Percentiles rank a stretch among this genome's conserved stretches.
phyloP scores from a whole-genome alignment of 345 rosid genomes.

The Populus deltoides region DNA sequence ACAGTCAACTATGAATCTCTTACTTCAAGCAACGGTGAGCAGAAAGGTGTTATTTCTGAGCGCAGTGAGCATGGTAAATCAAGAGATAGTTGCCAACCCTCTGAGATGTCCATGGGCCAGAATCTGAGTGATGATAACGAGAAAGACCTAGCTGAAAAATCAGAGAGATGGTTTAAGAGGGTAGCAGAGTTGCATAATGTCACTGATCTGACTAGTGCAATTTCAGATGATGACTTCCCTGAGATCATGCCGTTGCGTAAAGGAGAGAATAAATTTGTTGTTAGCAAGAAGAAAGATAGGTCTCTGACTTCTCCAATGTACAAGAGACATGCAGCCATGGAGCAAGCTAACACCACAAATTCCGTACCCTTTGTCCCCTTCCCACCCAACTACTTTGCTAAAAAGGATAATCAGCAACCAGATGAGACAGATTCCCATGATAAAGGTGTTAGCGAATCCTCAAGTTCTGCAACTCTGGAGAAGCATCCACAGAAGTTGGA shows the following conservation, averaged over 20 bases:
- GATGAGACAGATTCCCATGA: slow-evolving; percentile 21
- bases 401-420: slow-evolving; percentile 40
- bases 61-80: slow-evolving; percentile 5
- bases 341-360: slow-evolving; percentile 54
- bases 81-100: slow-evolving; percentile 13
- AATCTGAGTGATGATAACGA: slow-evolving; percentile 25
- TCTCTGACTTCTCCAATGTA: slow-evolving; percentile 52
- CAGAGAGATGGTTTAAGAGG: slow-evolving; percentile 39
- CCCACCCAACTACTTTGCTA: slow-evolving; percentile 75
- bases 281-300: slow-evolving; percentile 28
- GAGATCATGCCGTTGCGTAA: slow-evolving; percentile 26
- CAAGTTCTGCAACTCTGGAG: slow-evolving; percentile 26
- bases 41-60: slow-evolving; percentile 16
- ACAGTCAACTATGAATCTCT: slow-evolving; percentile 8
- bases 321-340: slow-evolving; percentile 55
- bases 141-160: slow-evolving; percentile 45
- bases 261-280: slow-evolving; percentile 31
- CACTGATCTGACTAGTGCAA: slow-evolving; percentile 17
- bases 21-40: slow-evolving; percentile 21
- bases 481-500: slow-evolving; percentile 18
- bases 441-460: slow-evolving; percentile 24
- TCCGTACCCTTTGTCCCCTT: slow-evolving; percentile 82
- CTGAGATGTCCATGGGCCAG: slow-evolving; percentile 22
- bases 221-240: slow-evolving; percentile 27
- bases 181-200: slow-evolving; percentile 33